Conservation (phyloP, 345 rosid genomes). For the Anastatica hierochuntica region DNA sequence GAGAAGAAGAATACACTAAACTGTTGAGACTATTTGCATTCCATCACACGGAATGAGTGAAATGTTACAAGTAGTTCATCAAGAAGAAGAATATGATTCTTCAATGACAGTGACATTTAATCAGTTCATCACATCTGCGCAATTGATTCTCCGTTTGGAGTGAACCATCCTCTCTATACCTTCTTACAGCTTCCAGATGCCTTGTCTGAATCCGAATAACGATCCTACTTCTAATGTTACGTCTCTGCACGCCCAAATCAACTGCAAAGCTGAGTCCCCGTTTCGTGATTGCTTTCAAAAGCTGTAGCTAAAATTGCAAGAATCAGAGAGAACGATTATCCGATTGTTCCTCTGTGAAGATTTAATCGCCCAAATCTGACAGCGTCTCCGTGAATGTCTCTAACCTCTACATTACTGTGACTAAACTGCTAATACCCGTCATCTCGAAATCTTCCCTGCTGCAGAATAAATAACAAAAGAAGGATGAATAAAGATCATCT, state of each 20-base stretch:
- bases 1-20: conserved; percentile 54
- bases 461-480: not conserved
- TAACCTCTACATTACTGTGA: conserved; percentile 72
- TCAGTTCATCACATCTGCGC: too few relatives aligned
- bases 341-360: too few relatives aligned
- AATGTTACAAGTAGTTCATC: conserved; percentile 56
- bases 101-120: conserved; percentile 49
- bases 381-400: conserved; percentile 79
- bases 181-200: too few relatives aligned
- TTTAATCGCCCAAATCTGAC: conserved; percentile 48
- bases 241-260: too few relatives aligned
- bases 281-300: too few relatives aligned
- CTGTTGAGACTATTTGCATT: conserved; percentile 62
- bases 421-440: conserved; percentile 62
- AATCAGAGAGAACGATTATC: too few relatives aligned
- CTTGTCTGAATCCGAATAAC: too few relatives aligned
- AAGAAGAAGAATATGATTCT: conserved; percentile 54
- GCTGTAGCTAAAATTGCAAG: too few relatives aligned
- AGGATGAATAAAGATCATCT: not conserved
- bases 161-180: too few relatives aligned
- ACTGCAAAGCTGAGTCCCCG: too few relatives aligned
- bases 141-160: too few relatives aligned
- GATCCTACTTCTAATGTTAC: too few relatives aligned
- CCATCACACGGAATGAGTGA: conserved; percentile 63
- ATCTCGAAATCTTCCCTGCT: conserved; percentile 73